phyloP scores from a whole-genome alignment of 331 rosid species.

The Stylosanthes scabra region DNA sequence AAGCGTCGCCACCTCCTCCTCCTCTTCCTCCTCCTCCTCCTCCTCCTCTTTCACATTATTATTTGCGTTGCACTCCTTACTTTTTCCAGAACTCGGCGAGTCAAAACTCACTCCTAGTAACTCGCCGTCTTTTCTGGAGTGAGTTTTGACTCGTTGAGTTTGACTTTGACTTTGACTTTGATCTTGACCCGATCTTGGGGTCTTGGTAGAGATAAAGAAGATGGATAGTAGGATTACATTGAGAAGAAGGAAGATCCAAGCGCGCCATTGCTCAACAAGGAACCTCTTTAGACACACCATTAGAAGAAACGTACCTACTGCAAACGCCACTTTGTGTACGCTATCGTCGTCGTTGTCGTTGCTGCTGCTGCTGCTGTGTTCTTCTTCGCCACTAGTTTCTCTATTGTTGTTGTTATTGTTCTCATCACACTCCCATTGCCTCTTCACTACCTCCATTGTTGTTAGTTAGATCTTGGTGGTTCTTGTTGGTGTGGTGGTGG shows the following conservation, averaged over 20 bases:
- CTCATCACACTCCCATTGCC: slow-evolving; percentile 31
- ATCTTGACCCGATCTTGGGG: slow-evolving; percentile 34
- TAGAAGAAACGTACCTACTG: slow-evolving; percentile 70
- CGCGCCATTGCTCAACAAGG: slow-evolving; percentile 82
- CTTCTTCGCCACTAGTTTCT: slow-evolving; percentile 52
- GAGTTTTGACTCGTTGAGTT: slow-evolving; percentile 40
- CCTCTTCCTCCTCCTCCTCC: slow-evolving; percentile 36
- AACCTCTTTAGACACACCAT: slow-evolving; percentile 75
- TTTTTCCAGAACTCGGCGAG: slow-evolving; percentile 37
- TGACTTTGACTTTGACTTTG: slow-evolving; percentile 11
- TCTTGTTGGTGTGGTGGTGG: neutral
- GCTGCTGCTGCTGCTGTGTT: slow-evolving; percentile 10
- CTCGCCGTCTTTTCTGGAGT: slow-evolving; percentile 22
- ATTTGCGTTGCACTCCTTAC: slow-evolving; percentile 32
- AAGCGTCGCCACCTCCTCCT: slow-evolving; percentile 47
- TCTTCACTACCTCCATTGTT: slow-evolving; percentile 55
- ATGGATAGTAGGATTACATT: slow-evolving; percentile 81
- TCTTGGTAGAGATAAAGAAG: slow-evolving; percentile 73
- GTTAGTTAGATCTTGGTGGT: neutral
- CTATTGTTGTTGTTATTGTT: neutral
- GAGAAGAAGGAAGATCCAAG: slow-evolving; percentile 78
- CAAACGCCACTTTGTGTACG: slow-evolving; percentile 53
- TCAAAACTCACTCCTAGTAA: neutral
- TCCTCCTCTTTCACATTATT: too few relatives aligned
- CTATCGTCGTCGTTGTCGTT: slow-evolving; percentile 42